These are phyloP conservation scores for Symbiodinium pilosum DNA, from an alignment of 73 alveolate genomes.

Conservation along the genomic window DNA sequence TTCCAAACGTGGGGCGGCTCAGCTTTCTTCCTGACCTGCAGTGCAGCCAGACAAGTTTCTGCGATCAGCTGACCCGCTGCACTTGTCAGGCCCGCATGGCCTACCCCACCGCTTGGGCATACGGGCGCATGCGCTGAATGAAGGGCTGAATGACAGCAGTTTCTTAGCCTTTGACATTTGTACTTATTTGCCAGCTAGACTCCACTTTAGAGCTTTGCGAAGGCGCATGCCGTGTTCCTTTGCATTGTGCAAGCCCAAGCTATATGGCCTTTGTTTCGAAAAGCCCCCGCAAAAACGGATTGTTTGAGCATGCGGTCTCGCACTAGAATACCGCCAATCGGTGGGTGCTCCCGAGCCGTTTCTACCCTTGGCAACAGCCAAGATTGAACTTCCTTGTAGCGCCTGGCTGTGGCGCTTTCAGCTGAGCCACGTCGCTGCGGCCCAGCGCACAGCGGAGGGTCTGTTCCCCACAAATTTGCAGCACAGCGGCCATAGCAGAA, in stretches of 20 bases:
- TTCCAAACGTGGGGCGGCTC: too few relatives aligned
- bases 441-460: too few relatives aligned
- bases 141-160: neutral
- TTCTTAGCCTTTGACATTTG: too few relatives aligned
- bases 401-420: slow-evolving; percentile 3
- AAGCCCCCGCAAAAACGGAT: neutral
- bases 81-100: neutral
- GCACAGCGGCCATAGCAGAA: too few relatives aligned
- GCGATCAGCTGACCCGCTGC: neutral
- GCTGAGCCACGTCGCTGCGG: too few relatives aligned
- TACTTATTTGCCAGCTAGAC: too few relatives aligned
- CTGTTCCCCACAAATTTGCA: too few relatives aligned
- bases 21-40: too few relatives aligned
- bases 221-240: too few relatives aligned
- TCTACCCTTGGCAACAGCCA: neutral
- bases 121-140: slow-evolving; percentile 11
- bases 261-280: neutral
- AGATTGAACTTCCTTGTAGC: neutral
- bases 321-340: neutral
- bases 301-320: too few relatives aligned
- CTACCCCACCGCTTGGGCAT: slow-evolving; percentile 1
- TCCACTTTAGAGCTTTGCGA: too few relatives aligned
- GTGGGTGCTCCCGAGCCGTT: slow-evolving; percentile 11
- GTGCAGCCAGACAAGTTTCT: too few relatives aligned
- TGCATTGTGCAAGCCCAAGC: neutral